These are phyloP conservation scores for Ceriops zippeliana DNA, from an alignment of 345 rosid species.

Conservation along the genomic window DNA sequence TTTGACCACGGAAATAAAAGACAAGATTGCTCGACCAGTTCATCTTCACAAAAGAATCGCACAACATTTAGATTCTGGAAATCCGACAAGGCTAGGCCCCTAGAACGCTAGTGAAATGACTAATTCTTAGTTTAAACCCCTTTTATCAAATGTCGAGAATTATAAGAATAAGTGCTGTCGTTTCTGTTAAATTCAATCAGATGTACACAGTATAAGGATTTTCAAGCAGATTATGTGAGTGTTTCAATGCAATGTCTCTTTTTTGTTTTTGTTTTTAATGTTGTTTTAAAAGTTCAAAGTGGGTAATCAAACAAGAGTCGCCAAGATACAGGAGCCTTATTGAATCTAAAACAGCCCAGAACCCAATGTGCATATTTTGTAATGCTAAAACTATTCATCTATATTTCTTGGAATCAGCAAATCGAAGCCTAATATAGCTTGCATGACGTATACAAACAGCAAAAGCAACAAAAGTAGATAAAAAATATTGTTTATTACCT, in stretches of 20 bases:
- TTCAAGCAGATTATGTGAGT: conserved; percentile 1
- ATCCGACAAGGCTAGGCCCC: too few species aligned
- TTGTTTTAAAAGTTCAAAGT: background rate
- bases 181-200: background rate
- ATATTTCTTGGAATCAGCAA: conserved; percentile 2
- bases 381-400: conserved; percentile 7
- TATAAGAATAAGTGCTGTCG: conserved; percentile 6
- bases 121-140: background rate
- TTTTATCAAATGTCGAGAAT: background rate
- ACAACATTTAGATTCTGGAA: too few species aligned
- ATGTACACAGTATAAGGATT: background rate
- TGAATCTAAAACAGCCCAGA: conserved; percentile 10
- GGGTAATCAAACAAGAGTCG: conserved; percentile 6
- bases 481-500: conserved; percentile 11
- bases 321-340: conserved; percentile 1
- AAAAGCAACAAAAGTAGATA: background rate
- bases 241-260: conserved; percentile 1
- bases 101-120: too few species aligned
- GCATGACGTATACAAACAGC: background rate
- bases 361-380: conserved; percentile 21
- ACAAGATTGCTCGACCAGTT: too few species aligned
- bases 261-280: background rate
- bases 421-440: background rate
- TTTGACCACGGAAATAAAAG: too few species aligned
- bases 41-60: too few species aligned